phyloP scores from a whole-genome alignment of 169 alveolate genomes.

The Haemoproteus tartakovskyi region DNA sequence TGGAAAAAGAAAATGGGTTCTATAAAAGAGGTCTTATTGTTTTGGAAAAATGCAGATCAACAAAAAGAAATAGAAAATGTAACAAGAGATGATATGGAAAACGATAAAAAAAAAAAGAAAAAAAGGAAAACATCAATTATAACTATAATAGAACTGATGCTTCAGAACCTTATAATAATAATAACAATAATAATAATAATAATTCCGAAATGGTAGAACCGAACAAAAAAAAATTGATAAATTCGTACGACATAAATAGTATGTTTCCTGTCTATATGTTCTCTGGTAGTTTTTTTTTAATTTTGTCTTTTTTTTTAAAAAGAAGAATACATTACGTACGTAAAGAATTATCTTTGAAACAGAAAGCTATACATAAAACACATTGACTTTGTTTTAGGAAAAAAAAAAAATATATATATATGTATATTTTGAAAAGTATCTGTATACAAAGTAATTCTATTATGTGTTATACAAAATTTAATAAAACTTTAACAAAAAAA shows the following conservation, averaged over 20 bases:
- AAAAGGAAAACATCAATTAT: neutral
- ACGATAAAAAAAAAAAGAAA: neutral
- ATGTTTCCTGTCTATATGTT: conserved; percentile 59
- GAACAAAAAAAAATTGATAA: conserved; percentile 7
- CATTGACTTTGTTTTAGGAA: too few species aligned
- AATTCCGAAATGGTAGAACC: neutral
- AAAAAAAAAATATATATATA: too few species aligned
- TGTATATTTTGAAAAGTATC: too few species aligned
- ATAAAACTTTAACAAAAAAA: too few species aligned
- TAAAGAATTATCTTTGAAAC: conserved; percentile 9
- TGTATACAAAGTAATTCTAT: too few species aligned
- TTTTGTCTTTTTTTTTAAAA: conserved; percentile 59
- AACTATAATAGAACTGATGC: too few species aligned
- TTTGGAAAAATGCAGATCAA: too few species aligned
- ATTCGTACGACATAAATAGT: conserved; percentile 46
- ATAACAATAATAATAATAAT: too few species aligned
- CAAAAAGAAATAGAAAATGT: neutral
- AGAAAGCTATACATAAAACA: neutral
- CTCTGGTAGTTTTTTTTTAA: conserved; percentile 58
- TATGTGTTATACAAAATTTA: too few species aligned
- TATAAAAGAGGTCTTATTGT: conserved; percentile 3
- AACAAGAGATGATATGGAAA: neutral
- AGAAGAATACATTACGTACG: conserved; percentile 35
- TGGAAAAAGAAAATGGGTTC: conserved; percentile 1
- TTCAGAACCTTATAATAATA: neutral